Evolutionary conservation across 2,329 filamentous ascomycete genomes (phyloP).

Genomic region (Trichoderma oligosporum): DNA sequence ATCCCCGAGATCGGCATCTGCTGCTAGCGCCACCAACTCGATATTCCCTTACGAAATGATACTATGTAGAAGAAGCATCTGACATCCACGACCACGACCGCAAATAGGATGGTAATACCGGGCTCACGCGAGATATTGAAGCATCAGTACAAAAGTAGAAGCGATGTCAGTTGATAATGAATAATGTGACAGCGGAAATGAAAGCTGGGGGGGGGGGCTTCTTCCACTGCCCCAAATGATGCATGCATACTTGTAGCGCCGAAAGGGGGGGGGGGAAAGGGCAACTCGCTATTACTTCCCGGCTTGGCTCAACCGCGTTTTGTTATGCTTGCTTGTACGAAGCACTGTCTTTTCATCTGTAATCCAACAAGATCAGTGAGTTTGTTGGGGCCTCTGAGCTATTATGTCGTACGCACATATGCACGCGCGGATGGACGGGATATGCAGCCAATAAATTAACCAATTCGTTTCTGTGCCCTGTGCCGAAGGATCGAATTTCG

Average conservation of each 20-base stretch:
- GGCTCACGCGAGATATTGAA: neutral
- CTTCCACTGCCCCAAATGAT: no score
- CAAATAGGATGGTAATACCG: no score
- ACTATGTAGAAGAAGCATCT: neutral
- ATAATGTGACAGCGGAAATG: no score
- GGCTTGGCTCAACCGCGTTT: neutral
- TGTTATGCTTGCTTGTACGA: no score
- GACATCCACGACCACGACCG: no score
- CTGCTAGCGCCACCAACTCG: slow-evolving; percentile 15
- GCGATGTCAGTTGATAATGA: no score
- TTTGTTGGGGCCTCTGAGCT: neutral
- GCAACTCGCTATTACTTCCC: no score
- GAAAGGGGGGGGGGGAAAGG: no score
- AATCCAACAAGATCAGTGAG: slow-evolving; percentile 1
- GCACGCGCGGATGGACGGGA: slow-evolving; percentile 8
- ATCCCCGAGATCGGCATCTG: slow-evolving; percentile 16
- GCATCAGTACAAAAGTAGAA: no score
- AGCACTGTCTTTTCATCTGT: neutral
- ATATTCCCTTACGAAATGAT: neutral
- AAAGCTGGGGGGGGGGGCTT: no score
- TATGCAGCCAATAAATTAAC: slow-evolving; percentile 7
- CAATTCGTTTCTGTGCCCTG: neutral
- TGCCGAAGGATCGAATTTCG: slow-evolving; percentile 4
- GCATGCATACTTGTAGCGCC: no score
- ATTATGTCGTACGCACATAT: slow-evolving; percentile 12